Percentiles rank a stretch among this genome's conserved stretches.
Evolutionary conservation across 345 rosid genomes (phyloP).

Genomic region (Adansonia digitata): DNA sequence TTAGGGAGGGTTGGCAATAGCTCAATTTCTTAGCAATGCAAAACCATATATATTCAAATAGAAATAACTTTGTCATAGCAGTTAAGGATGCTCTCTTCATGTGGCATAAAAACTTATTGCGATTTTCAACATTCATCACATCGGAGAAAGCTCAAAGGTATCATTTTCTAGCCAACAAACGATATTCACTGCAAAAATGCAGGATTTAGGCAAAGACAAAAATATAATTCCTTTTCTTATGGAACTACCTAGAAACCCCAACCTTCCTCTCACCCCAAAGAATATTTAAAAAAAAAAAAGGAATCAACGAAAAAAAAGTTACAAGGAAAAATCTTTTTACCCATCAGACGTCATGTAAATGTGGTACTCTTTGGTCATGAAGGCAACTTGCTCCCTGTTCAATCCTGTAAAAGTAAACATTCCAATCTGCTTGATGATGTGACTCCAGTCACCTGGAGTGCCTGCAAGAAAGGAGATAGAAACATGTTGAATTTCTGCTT

Average conservation of each 20-base stretch:
- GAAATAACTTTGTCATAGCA: not conserved
- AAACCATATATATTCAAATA: not conserved
- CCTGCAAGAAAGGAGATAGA: constrained; percentile 32
- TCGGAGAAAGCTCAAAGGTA: not conserved
- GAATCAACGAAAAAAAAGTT: too few species aligned
- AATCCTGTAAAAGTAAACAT: constrained; percentile 72
- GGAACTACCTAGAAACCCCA: not conserved
- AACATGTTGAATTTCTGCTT: not conserved
- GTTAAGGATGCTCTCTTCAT: not conserved
- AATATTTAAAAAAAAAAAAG: not conserved
- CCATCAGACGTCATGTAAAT: constrained; percentile 77
- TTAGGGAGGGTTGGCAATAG: not conserved
- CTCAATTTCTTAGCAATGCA: not conserved
- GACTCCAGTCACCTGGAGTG: constrained; percentile 84
- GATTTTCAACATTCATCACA: not conserved
- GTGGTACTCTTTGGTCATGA: constrained; percentile 63
- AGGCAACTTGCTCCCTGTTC: constrained; percentile 65
- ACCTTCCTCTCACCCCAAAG: not conserved
- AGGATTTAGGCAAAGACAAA: not conserved
- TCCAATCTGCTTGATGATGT: constrained; percentile 71
- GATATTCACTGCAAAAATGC: not conserved
- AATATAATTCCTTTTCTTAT: not conserved
- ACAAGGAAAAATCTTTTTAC: constrained; percentile 21
- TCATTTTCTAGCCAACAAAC: not conserved
- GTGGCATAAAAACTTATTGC: not conserved